Evolutionary conservation across 495 filamentous ascomycete species (phyloP).

Genomic region (Lophium mytilinum): DNA sequence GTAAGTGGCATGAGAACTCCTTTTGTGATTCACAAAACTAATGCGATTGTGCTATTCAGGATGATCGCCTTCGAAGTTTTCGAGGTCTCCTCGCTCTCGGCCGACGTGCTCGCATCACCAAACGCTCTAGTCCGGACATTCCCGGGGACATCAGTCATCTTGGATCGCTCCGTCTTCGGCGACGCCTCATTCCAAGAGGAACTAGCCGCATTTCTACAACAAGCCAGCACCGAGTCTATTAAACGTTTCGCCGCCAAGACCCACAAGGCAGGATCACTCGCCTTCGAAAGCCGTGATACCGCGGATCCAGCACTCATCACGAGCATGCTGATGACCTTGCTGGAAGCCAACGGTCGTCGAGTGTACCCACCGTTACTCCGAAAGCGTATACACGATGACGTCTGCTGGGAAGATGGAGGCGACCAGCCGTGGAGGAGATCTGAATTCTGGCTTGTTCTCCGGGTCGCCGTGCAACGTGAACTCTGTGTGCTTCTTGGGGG

Average conservation of each 20-base stretch:
- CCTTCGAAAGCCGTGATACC: slow-evolving; percentile 46
- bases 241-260: slow-evolving; percentile 42
- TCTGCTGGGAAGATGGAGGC: slow-evolving; percentile 28
- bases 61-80: slow-evolving; percentile 44
- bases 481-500: slow-evolving; percentile 39
- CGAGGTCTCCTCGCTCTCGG: slow-evolving; percentile 43
- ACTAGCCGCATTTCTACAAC: slow-evolving; percentile 46
- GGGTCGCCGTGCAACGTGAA: slow-evolving; percentile 44
- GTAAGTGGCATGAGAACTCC: slow-evolving; percentile 31
- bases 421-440: slow-evolving; percentile 46
- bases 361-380: slow-evolving; percentile 31
- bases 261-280: slow-evolving; percentile 38
- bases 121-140: slow-evolving; percentile 40
- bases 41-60: too few species aligned
- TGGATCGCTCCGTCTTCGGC: slow-evolving; percentile 31
- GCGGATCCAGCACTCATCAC: slow-evolving; percentile 43
- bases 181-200: slow-evolving; percentile 38
- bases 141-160: slow-evolving; percentile 31
- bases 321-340: slow-evolving; percentile 45
- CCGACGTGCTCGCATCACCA: slow-evolving; percentile 36
- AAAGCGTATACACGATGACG: slow-evolving; percentile 53
- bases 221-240: slow-evolving; percentile 46
- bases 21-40: too few species aligned
- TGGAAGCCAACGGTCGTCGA: slow-evolving; percentile 42
- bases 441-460: slow-evolving; percentile 49